Conservation (phyloP, 768 basidiomycete species). For the Trametes villosa region DNA sequence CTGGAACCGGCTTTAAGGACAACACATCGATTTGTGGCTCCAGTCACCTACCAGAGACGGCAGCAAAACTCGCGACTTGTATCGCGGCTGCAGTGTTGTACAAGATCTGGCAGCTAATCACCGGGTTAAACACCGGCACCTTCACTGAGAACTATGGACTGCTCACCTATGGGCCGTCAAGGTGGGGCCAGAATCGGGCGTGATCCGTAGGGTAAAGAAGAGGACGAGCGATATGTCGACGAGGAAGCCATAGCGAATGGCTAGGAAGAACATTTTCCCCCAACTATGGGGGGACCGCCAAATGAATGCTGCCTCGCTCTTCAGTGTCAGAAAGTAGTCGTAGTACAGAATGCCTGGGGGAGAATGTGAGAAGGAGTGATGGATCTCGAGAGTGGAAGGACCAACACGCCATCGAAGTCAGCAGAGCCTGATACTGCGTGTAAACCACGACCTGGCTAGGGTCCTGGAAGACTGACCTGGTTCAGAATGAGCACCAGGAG, state of each 20-base stretch:
- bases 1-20: not conserved
- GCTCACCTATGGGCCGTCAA: not conserved
- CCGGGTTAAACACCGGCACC: not conserved
- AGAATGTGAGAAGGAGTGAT: not conserved
- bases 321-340: not conserved
- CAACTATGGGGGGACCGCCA: not conserved
- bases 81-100: not conserved
- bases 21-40: not conserved
- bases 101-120: not conserved
- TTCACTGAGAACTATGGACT: not conserved
- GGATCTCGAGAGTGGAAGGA: not conserved
- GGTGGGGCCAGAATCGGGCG: not conserved
- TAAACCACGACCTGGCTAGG: not conserved
- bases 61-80: not conserved
- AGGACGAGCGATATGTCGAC: not conserved
- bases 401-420: not conserved
- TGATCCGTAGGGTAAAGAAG: not conserved
- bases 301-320: not conserved
- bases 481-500: too few relatives aligned
- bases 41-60: not conserved
- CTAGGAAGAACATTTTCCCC: not conserved
- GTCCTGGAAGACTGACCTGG: not conserved
- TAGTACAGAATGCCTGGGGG: not conserved
- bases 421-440: not conserved
- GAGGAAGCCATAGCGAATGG: not conserved